Conservation (phyloP, 768 basidiomycete species). For the Strobilomyces dryophilus region DNA sequence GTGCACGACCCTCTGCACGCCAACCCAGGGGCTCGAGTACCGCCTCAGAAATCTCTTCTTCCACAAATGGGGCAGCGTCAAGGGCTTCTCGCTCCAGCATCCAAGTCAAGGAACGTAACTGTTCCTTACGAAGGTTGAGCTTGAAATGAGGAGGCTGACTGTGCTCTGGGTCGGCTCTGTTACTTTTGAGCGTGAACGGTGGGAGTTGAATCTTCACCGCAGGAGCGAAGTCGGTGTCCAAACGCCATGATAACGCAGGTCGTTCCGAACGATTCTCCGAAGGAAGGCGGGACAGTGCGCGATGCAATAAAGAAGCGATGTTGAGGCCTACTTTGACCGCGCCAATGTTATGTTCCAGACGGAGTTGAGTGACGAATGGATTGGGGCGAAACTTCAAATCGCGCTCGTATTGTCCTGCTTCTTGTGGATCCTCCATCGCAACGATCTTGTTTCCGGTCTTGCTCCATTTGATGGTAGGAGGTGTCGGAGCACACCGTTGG, state of each 20-base stretch:
- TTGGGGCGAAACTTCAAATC: slow-evolving; percentile 81
- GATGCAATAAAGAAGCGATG: slow-evolving; percentile 81
- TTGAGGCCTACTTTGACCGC: slow-evolving; percentile 84
- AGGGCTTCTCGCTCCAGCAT: slow-evolving; percentile 78
- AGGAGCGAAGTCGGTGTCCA: slow-evolving; percentile 75
- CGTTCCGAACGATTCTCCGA: slow-evolving; percentile 42
- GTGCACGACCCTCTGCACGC: slow-evolving; percentile 91
- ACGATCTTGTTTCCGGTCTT: slow-evolving; percentile 52
- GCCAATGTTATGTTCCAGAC: slow-evolving; percentile 58
- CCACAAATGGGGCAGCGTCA: slow-evolving; percentile 69
- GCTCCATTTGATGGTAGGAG: slow-evolving; percentile 76
- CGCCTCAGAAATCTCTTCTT: slow-evolving; percentile 94
- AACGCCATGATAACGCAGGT: slow-evolving; percentile 66
- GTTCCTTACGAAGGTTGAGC: slow-evolving; percentile 72
- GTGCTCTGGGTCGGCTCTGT: slow-evolving; percentile 67
- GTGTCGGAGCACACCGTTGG: slow-evolving; percentile 74
- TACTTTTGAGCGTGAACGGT: slow-evolving; percentile 70
- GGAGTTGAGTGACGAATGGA: slow-evolving; percentile 84
- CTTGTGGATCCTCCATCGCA: slow-evolving; percentile 77
- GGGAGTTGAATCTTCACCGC: slow-evolving; percentile 53
- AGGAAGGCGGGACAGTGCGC: slow-evolving; percentile 79
- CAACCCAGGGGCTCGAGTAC: slow-evolving; percentile 82
- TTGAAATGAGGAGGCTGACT: slow-evolving; percentile 76
- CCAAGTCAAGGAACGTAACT: slow-evolving; percentile 88
- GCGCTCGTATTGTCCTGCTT: slow-evolving; percentile 89